A percentile compares a stretch with the other conserved stretches of the same genome.
These are phyloP conservation scores for Tetradesmus obliquus DNA, from an alignment of 139 green algal species.

Conservation along the genomic window DNA sequence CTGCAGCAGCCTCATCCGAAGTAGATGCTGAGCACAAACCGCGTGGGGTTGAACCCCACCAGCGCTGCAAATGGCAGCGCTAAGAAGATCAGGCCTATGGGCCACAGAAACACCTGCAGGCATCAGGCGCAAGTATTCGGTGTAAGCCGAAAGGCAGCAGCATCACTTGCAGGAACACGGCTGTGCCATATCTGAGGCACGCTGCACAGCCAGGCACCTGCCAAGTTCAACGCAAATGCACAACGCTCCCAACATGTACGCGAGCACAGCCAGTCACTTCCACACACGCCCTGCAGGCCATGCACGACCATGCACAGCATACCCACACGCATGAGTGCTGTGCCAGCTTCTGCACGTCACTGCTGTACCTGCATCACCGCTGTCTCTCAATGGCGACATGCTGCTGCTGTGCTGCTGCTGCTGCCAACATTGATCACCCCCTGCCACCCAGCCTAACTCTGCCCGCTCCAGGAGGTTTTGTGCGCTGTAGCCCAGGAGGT, in stretches of 20 bases:
- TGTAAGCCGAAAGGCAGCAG: not conserved
- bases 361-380: too few species aligned
- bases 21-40: constrained; percentile 81
- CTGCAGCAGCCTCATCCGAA: constrained; percentile 52
- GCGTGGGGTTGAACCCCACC: constrained; percentile 83
- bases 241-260: too few species aligned
- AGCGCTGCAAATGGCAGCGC: constrained; percentile 77
- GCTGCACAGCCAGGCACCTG: not conserved
- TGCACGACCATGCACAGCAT: too few species aligned
- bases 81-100: constrained; percentile 80
- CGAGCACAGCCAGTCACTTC: too few species aligned
- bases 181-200: not conserved
- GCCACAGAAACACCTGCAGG: constrained; percentile 89
- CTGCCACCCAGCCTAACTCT: constrained; percentile 63
- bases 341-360: too few species aligned
- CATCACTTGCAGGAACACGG: not conserved
- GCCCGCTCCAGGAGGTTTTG: constrained; percentile 90
- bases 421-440: too few species aligned
- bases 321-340: too few species aligned
- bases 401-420: too few species aligned
- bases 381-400: too few species aligned
- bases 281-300: too few species aligned
- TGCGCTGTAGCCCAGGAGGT: constrained; percentile 93
- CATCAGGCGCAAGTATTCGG: not conserved
- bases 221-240: too few species aligned